These are phyloP conservation scores for Colletotrichum aenigma DNA, from an alignment of 2,329 filamentous ascomycete species.

Conservation along the genomic window DNA sequence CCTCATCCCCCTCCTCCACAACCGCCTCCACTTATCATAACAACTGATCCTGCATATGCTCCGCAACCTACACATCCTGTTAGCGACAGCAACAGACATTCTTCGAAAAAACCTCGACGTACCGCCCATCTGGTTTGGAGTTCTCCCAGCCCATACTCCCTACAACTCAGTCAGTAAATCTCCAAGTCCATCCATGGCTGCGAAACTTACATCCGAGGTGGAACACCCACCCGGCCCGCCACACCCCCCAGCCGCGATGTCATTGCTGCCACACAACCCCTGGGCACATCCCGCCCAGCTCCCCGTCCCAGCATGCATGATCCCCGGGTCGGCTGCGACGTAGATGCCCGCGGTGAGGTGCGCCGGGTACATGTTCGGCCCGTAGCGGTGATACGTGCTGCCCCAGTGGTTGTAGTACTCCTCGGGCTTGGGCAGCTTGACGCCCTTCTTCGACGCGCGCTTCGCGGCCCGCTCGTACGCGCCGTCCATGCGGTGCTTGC, in stretches of 20 bases:
- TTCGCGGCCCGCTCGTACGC: slow-evolving; percentile 61
- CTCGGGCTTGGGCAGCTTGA: slow-evolving; percentile 49
- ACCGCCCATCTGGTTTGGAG: not conserved
- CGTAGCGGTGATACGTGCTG: slow-evolving; percentile 53
- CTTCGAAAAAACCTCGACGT: not conserved
- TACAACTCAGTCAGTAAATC: not conserved
- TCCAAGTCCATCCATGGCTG: not conserved
- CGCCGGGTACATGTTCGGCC: slow-evolving; percentile 47
- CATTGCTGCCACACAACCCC: slow-evolving; percentile 23
- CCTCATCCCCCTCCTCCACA: not conserved
- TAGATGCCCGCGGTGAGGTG: slow-evolving; percentile 51
- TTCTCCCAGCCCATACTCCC: not conserved
- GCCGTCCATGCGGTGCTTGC: slow-evolving; percentile 46
- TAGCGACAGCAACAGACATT: not conserved
- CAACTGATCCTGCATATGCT: not conserved
- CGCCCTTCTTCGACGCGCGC: slow-evolving; percentile 54
- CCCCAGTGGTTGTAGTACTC: slow-evolving; percentile 61
- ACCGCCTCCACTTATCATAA: not conserved
- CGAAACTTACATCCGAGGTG: not conserved
- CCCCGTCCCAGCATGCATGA: slow-evolving; percentile 33
- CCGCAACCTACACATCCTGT: not conserved
- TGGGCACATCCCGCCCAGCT: slow-evolving; percentile 33
- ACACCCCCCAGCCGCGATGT: slow-evolving; percentile 47
- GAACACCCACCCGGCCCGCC: slow-evolving; percentile 41
- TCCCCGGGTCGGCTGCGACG: slow-evolving; percentile 45